Evolutionary conservation across 2,329 filamentous ascomycete species (phyloP).

Genomic region (Cladosporium sp.): DNA sequence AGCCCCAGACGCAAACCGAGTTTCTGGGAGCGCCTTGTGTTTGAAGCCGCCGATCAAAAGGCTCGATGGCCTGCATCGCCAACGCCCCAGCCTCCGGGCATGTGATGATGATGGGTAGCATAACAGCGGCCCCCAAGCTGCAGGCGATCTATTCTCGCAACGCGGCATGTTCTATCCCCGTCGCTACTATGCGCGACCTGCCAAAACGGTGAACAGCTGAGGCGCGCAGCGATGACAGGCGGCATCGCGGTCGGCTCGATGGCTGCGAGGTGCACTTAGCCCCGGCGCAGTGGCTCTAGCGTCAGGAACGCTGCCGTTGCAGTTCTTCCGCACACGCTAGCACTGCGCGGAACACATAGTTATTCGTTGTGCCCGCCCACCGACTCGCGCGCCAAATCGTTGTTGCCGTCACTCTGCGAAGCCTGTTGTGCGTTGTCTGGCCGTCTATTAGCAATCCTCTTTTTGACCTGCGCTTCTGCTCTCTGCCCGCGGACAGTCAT

Average conservation of each 20-base stretch:
- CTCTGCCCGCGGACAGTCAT: background rate
- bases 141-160: slow-evolving; percentile 9
- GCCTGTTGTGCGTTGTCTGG: background rate
- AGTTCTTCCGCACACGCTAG: slow-evolving; percentile 7
- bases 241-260: background rate
- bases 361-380: slow-evolving; percentile 9
- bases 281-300: slow-evolving; percentile 5
- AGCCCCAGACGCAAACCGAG: slow-evolving; percentile 11
- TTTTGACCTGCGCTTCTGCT: background rate
- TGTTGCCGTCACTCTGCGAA: slow-evolving; percentile 4
- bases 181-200: background rate
- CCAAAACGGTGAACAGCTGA: slow-evolving; percentile 1
- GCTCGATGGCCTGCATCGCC: background rate
- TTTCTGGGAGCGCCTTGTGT: slow-evolving; percentile 12
- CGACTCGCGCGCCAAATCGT: slow-evolving; percentile 9
- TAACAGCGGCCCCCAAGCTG: background rate
- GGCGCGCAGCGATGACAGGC: slow-evolving; percentile 3
- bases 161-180: background rate
- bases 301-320: slow-evolving; percentile 7
- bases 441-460: background rate
- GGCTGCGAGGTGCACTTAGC: background rate
- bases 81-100: slow-evolving; percentile 8
- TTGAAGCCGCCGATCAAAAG: slow-evolving; percentile 5
- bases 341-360: background rate
- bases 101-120: slow-evolving; percentile 3